Conservation (phyloP, 768 basidiomycete species). For the Pleurotus ostreatus region DNA sequence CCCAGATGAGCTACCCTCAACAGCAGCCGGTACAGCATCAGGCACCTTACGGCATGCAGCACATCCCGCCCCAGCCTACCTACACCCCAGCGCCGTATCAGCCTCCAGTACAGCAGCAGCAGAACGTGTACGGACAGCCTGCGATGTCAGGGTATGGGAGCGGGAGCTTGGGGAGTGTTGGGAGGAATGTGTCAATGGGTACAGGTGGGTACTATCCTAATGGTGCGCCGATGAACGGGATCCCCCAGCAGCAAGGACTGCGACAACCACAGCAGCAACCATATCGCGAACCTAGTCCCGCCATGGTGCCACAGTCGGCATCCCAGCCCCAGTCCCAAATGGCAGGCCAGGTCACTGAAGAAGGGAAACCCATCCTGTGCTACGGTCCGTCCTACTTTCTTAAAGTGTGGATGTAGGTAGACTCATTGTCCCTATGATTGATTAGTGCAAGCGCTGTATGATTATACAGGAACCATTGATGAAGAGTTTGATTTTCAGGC, state of each 20-base stretch:
- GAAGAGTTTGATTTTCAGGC: slow-evolving; percentile 97
- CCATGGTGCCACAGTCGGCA: slow-evolving; percentile 44
- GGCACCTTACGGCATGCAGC: slow-evolving; percentile 16
- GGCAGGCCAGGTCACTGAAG: slow-evolving; percentile 77
- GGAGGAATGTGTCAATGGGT: background rate
- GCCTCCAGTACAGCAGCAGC: slow-evolving; percentile 13
- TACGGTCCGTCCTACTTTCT: slow-evolving; percentile 58
- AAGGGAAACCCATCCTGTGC: slow-evolving; percentile 79
- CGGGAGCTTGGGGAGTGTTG: background rate
- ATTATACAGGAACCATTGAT: slow-evolving; percentile 78
- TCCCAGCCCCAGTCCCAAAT: slow-evolving; percentile 17
- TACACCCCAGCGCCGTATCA: slow-evolving; percentile 17
- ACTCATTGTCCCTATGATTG: slow-evolving; percentile 12
- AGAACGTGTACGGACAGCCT: background rate
- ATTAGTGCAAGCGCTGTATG: slow-evolving; percentile 85
- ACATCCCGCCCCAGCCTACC: slow-evolving; percentile 14
- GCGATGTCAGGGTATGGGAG: background rate
- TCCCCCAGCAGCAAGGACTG: slow-evolving; percentile 23
- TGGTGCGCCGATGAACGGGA: slow-evolving; percentile 11
- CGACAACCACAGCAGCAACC: slow-evolving; percentile 29
- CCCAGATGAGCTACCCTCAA: background rate
- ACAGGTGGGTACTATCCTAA: background rate
- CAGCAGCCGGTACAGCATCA: slow-evolving; percentile 11
- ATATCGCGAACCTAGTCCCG: slow-evolving; percentile 42
- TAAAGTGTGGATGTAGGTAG: background rate